Evolutionary conservation across 2,329 filamentous ascomycete species (phyloP), one percentile per base, ranked within the genome.

Genomic region (Fusarium stilboides): DNA sequence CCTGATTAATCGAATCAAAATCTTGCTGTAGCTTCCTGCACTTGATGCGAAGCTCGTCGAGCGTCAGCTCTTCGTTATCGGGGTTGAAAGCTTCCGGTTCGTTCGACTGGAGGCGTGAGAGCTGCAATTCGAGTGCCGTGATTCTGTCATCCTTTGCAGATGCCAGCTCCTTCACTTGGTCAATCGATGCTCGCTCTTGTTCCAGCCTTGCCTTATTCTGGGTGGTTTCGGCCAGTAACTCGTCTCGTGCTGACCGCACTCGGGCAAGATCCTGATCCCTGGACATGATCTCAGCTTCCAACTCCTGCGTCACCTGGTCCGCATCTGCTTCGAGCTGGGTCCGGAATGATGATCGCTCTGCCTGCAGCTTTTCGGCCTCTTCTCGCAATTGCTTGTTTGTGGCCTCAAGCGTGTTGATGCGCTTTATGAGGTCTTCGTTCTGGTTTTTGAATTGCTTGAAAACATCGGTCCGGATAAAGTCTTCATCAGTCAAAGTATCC

Each of bases 371-470:
- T 74, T 95, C 91, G 8, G 92, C 91, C 75, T 97, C 94, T 77
- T 97, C 92, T 36, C 92, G 89, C 31, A 98, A 80, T 70, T 94
- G 91, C 62, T 92, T 90, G 78, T 98, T 98, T 14, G 91, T 92
- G 5, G 94, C 94, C 79, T 98, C 95, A 15, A 98, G 82, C 73
- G 95, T 91, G 78, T 99, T 99, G 75, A 97, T 90, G 37, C 94
- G 91, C 78, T 93, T 95, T 72, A 98, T 94, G 10, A 97, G 88
- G 73, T 98, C 95, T 75, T 98, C 96, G 74, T 97, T 93, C 74
- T 98, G 94, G 24, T 87, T 88, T 80, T 94, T 97, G 76, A 98
- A 87, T 66, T 92, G 89, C 80, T 97, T 98, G 86, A 97, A 99
- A 5, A 97, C 86, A 74, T 98, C 94, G 6, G 94, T 97, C 59